phyloP scores from a whole-genome alignment of 805 yeast species.

The Maudiozyma pseudohumilis region DNA sequence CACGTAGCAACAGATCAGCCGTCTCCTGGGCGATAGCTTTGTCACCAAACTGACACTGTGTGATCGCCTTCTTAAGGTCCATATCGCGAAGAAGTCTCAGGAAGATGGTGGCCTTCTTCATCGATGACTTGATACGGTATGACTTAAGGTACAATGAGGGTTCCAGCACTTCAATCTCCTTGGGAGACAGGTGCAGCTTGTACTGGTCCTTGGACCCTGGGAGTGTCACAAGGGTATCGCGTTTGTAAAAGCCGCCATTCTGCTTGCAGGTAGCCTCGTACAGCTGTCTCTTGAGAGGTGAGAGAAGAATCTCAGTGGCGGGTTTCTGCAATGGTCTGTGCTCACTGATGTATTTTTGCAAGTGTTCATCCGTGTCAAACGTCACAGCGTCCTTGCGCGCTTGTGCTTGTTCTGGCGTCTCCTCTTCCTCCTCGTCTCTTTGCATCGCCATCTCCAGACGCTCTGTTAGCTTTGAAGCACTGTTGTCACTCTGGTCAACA shows the following conservation, averaged over 20 bases:
- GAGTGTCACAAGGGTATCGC: slow-evolving; percentile 40
- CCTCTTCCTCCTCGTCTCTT: slow-evolving; percentile 14
- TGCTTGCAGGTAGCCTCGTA: slow-evolving; percentile 50
- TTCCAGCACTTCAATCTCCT: slow-evolving; percentile 71
- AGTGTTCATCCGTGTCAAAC: slow-evolving; percentile 25
- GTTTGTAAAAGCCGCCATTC: slow-evolving; percentile 63
- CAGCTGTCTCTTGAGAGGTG: slow-evolving; percentile 62
- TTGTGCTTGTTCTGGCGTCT: slow-evolving; percentile 13
- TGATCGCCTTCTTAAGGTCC: slow-evolving; percentile 69
- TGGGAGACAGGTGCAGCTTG: slow-evolving; percentile 45
- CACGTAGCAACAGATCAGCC: slow-evolving; percentile 63
- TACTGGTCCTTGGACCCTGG: slow-evolving; percentile 36
- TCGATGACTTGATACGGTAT: slow-evolving; percentile 73
- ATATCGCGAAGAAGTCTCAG: slow-evolving; percentile 66
- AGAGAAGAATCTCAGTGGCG: slow-evolving; percentile 46
- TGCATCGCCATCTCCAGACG: slow-evolving; percentile 5
- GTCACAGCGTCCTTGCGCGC: slow-evolving; percentile 23
- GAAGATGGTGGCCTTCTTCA: slow-evolving; percentile 77
- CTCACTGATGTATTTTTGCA: slow-evolving; percentile 45
- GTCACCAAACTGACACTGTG: slow-evolving; percentile 81
- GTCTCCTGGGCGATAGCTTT: slow-evolving; percentile 74
- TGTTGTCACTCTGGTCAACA: neutral
- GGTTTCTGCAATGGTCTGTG: slow-evolving; percentile 34
- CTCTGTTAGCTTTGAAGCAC: slow-evolving; percentile 2
- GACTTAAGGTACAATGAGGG: slow-evolving; percentile 81